These are phyloP conservation scores for Arthrobotrys entomopaga DNA, from an alignment of 2,329 filamentous ascomycete genomes.

Conservation along the genomic window DNA sequence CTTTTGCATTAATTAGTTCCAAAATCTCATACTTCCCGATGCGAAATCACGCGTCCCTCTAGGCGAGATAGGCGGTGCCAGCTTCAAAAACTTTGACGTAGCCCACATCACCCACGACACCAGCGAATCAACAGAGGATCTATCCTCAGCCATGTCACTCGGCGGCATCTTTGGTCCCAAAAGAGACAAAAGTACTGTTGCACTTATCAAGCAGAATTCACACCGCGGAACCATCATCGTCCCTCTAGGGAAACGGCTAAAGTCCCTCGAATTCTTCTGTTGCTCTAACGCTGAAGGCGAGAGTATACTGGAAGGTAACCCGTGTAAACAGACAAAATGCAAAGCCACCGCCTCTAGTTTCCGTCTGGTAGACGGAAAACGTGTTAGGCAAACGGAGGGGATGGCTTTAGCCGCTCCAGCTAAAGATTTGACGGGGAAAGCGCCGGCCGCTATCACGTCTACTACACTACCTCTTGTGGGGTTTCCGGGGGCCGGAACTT, in stretches of 20 bases:
- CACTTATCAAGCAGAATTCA: conserved; percentile 26
- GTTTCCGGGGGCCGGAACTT: background rate
- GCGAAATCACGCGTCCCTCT: conserved; percentile 6
- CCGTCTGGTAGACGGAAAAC: background rate
- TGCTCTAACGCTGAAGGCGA: conserved; percentile 32
- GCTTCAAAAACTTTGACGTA: conserved; percentile 35
- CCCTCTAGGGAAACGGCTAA: conserved; percentile 26
- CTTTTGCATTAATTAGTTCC: conserved; percentile 23
- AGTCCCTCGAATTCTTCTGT: conserved; percentile 43
- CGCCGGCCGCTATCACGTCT: background rate
- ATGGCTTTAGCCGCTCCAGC: conserved; percentile 2
- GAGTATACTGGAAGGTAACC: conserved; percentile 40
- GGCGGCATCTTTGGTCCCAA: conserved; percentile 1
- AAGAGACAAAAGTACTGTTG: conserved; percentile 19
- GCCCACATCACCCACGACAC: conserved; percentile 11
- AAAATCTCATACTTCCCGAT: conserved; percentile 35
- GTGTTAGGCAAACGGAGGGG: conserved; percentile 6
- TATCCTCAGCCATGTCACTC: background rate
- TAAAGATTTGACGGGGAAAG: background rate
- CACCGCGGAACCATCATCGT: conserved; percentile 14
- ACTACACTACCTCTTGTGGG: conserved; percentile 8
- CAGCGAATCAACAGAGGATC: background rate
- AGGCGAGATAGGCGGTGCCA: conserved; percentile 31
- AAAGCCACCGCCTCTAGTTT: conserved; percentile 11
- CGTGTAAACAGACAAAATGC: conserved; percentile 30